Evolutionary conservation across 1,284 basidiomycete species (phyloP), one percentile per base, ranked within the genome.

Genomic region (Apiotrichum siamense): DNA sequence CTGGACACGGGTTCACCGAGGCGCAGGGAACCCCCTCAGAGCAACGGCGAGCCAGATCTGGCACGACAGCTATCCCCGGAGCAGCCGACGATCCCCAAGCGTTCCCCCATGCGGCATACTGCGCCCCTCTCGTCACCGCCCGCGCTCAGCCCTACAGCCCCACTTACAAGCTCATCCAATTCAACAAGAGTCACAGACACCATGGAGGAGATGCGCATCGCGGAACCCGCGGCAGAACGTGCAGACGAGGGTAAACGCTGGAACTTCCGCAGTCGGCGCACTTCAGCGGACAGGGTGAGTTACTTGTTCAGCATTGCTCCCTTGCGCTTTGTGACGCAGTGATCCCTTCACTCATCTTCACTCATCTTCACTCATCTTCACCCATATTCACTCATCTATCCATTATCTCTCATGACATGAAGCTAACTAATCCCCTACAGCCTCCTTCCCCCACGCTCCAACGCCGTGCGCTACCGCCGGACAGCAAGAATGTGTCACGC

Each of bases 401-500:
- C 26, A 26, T 31, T 33, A n/a, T n/a, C 6, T 37, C 23, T 7
- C 23, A 7, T 32, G 27, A n/a, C n/a, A 18, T 36, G 38, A 44
- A 44, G 37, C 45, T 52, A 13, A 47, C 42, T 6, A n/a, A n/a
- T n/a, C 33, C 23, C 10, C 21, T 44, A 5, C 41, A 43, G 45
- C 45, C 44, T 13, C 40, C 50, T 11, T 47, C 45, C 6, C 51
- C 50, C 1, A 20, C 50, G 27, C n/a, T 36, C 18, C 13, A 27
- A 12, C 40, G 45, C 3, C 41, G 41, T 35, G 0, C 25, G 23
- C 11, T 29, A 29, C 43, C 23, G 32, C 11, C n/a, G 32, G 1
- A 39, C 44, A 12, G 20, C 42, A 6, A 27, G 25, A 11, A 13
- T 58, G n/a, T 54, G 66, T 11, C 61, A n/a, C n/a, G 69, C 13